Evolutionary conservation across 208 protist genomes (phyloP).

Genomic region (Crithidia bombi): DNA sequence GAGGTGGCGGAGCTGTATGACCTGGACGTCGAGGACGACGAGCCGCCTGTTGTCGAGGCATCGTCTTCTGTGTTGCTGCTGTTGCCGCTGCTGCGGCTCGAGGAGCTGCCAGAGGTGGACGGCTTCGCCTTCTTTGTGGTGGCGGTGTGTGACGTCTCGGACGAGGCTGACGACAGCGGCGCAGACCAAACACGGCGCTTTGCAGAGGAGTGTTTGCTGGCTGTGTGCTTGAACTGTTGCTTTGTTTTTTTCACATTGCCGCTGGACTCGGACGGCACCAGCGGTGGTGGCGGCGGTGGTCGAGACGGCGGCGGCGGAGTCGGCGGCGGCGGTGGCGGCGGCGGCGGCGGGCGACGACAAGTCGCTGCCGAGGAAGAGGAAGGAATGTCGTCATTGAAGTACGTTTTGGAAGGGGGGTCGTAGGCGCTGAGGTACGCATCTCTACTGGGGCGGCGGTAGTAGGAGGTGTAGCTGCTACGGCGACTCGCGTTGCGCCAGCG

Average conservation of each 20-base stretch:
- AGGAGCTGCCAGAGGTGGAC: not conserved
- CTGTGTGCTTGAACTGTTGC: not conserved
- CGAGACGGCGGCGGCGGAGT: slow-evolving; percentile 16
- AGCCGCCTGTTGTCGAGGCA: not conserved
- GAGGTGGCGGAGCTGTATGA: slow-evolving; percentile 8
- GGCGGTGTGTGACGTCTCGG: not conserved
- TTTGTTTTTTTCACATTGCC: not conserved
- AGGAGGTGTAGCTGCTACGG: slow-evolving; percentile 14
- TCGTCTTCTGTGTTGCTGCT: not conserved
- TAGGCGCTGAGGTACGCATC: slow-evolving; percentile 19
- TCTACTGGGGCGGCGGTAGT: slow-evolving; percentile 5
- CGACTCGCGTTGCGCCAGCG: slow-evolving; percentile 16
- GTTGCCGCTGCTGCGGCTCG: slow-evolving; percentile 20
- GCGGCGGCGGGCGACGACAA: slow-evolving; percentile 21
- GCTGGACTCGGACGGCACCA: not conserved
- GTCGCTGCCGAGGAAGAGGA: slow-evolving; percentile 1
- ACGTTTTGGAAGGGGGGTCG: not conserved
- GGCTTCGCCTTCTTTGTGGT: not conserved
- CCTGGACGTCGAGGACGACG: not conserved
- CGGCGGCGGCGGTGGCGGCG: slow-evolving; percentile 16
- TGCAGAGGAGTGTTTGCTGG: not conserved
- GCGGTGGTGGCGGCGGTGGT: slow-evolving; percentile 10
- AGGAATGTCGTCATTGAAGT: slow-evolving; percentile 20
- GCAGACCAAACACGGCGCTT: not conserved
- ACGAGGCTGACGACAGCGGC: slow-evolving; percentile 7